Base-by-base conservation (phyloP, 2,329 filamentous ascomycete genomes). In the Cladosporium sp. region DNA sequence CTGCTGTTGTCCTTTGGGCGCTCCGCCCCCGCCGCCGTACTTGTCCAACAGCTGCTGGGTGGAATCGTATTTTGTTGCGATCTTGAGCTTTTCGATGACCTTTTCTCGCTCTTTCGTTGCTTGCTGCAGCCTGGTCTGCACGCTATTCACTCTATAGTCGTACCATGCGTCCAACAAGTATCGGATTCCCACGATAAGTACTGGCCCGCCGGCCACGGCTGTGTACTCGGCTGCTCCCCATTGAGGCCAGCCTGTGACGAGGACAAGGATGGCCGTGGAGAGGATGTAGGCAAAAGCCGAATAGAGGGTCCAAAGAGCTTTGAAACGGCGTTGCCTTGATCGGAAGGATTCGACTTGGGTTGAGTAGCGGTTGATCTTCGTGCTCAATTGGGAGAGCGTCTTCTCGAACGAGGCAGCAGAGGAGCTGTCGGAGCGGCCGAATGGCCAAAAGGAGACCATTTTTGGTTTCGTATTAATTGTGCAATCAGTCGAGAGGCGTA, bases 401-500 rank as follows among this genome's bases (percentile, higher is more conserved):
- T 91, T 96, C 72, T 98, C 93, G 66, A 97, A 98, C 3, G 85
- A 88, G 45, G 90, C 91, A 20, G 93, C 86, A 57, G 91, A 95
- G 65, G 80, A 86, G 67, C 85, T 80, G 63, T 88, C 80, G 70
- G 82, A 80, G 89, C 95, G 86, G 75, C 81, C 83, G 83, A 86
- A 95, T 56, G 88, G 88, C 88, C 88, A 93, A 59, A 93, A 78
- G 47, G 84, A 88, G 62, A 91, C 85, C 88, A 93, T 93, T 32
- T 19, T 11, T 40, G 19, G 13, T 19, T 13, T 4, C 13, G 7
- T 18, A 12, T 25, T 4, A 15, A 27, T 18, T 8, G 22, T 12
- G 11, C 9, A 16, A 38, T 38, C 36, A 38, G 16, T 4, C 20
- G 36, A 38, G 8, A 16, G 8, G 15, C 7, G n/a, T n/a, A 15